Evolutionary conservation across 768 basidiomycete genomes (phyloP).

Genomic region (Auriculariales sp.): DNA sequence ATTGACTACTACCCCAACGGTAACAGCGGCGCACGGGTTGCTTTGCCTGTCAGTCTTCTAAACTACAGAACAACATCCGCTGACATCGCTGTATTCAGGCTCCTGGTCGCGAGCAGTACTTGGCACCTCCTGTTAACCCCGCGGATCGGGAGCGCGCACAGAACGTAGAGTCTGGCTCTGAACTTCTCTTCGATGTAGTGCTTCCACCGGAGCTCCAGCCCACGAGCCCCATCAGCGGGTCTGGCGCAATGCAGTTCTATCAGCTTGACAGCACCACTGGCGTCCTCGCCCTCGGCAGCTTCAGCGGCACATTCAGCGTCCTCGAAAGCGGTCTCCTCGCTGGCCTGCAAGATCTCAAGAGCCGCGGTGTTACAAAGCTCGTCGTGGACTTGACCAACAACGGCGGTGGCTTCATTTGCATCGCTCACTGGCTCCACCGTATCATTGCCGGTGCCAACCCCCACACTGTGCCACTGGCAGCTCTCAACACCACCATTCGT

Average conservation of each 20-base stretch:
- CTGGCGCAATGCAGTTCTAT: constrained; percentile 41
- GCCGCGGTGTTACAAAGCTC: constrained; percentile 32
- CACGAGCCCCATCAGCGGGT: constrained; percentile 22
- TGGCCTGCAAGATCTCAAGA: constrained; percentile 33
- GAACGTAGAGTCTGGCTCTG: constrained; percentile 34
- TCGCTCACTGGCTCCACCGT: constrained; percentile 31
- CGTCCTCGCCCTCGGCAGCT: constrained; percentile 43
- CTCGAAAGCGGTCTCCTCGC: constrained; percentile 29
- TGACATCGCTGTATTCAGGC: not conserved
- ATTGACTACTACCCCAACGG: constrained; percentile 13
- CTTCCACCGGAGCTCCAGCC: constrained; percentile 25
- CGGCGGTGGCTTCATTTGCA: constrained; percentile 37
- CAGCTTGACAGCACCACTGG: constrained; percentile 41
- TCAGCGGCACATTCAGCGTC: constrained; percentile 26
- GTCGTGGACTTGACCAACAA: constrained; percentile 38
- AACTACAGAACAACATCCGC: no score
- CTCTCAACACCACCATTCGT: constrained; percentile 34
- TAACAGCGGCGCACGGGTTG: not conserved
- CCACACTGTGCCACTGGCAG: constrained; percentile 39
- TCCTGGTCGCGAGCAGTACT: not conserved
- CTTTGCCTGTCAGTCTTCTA: not conserved
- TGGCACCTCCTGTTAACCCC: constrained; percentile 9
- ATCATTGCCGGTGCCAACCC: constrained; percentile 36
- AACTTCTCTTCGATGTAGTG: constrained; percentile 25
- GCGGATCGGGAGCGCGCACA: constrained; percentile 20